phyloP scores from a whole-genome alignment of 805 yeast genomes.

The Metschnikowia picachoensis region DNA sequence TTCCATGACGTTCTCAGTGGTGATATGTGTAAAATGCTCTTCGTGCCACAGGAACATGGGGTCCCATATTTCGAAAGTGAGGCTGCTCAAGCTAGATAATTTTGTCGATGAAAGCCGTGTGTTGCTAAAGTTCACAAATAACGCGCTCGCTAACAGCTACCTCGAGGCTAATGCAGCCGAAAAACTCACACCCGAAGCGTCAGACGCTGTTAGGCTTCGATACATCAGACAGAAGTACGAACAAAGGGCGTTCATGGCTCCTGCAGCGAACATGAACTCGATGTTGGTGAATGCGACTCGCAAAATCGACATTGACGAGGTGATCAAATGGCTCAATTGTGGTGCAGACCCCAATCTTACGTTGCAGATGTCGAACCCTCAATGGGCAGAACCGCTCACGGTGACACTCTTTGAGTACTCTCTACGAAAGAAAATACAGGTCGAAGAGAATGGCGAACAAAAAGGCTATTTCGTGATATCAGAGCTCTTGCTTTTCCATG shows the following conservation, averaged over 20 bases:
- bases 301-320: constrained; percentile 43
- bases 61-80: constrained; percentile 71
- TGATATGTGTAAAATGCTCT: constrained; percentile 80
- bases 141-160: constrained; percentile 51
- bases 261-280: constrained; percentile 24
- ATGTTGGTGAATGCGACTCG: constrained; percentile 51
- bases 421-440: constrained; percentile 39
- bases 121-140: constrained; percentile 51
- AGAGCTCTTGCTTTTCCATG: constrained; percentile 57
- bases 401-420: constrained; percentile 46
- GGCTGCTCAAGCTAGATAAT: constrained; percentile 74
- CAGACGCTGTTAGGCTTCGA: constrained; percentile 47
- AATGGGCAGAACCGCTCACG: constrained; percentile 17
- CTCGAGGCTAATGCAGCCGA: constrained; percentile 46
- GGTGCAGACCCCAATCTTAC: constrained; percentile 47
- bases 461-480: constrained; percentile 43
- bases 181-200: constrained; percentile 28
- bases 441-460: constrained; percentile 8
- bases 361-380: constrained; percentile 28
- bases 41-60: constrained; percentile 88
- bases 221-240: constrained; percentile 68
- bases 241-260: constrained; percentile 42
- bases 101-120: constrained; percentile 57
- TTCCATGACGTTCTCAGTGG: constrained; percentile 66
- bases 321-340: constrained; percentile 41